Evolutionary conservation across 495 filamentous ascomycete genomes (phyloP).

Genomic region (Tuber calosporum): DNA sequence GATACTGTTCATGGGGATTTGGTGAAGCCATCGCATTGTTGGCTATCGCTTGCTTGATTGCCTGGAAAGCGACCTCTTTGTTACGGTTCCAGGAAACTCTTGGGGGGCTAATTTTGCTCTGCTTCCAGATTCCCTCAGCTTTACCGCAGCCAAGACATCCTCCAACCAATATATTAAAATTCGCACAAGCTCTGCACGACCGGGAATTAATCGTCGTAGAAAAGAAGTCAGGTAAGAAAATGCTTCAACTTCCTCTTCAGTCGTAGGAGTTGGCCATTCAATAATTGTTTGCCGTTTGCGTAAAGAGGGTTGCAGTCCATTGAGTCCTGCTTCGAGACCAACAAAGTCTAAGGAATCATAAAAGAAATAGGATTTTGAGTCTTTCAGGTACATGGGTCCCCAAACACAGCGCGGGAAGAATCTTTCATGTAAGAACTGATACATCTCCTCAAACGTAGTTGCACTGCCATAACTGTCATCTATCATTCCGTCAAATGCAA

Average conservation of each 20-base stretch:
- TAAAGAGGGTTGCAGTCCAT: neutral
- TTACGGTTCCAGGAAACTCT: neutral
- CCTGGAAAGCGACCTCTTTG: neutral
- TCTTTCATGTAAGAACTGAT: neutral
- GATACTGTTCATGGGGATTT: neutral
- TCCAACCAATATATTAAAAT: neutral
- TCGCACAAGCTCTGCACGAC: neutral
- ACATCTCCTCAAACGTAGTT: neutral
- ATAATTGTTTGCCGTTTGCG: too few species aligned
- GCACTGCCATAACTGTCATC: neutral
- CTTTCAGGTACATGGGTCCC: neutral
- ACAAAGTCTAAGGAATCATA: neutral
- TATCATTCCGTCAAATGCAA: neutral
- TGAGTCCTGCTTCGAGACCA: neutral
- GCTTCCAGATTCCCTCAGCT: neutral
- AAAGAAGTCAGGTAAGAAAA: neutral
- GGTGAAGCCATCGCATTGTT: neutral
- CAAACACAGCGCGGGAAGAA: neutral
- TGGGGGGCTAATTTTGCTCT: neutral
- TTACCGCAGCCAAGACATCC: neutral
- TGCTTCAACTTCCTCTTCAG: neutral
- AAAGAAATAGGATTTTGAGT: neutral
- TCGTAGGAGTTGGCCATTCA: neutral
- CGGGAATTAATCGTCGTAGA: neutral
- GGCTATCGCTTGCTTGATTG: neutral